Base-by-base conservation (phyloP, 139 green algal species). In the Ostreobium quekettii region DNA sequence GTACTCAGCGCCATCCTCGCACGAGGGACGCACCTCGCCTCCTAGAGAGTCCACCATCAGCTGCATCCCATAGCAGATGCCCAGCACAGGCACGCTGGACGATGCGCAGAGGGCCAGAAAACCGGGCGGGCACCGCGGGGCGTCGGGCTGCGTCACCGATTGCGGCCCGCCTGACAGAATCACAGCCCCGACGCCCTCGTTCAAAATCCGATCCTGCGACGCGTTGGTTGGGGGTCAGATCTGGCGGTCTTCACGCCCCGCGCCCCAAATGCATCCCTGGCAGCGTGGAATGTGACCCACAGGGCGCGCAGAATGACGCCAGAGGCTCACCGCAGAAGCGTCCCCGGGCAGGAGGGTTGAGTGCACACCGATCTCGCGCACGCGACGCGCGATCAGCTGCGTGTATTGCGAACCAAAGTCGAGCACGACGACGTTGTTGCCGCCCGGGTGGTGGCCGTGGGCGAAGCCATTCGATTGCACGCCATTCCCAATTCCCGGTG, bases 31-130 rank as follows among this genome's bases (percentile, higher is more conserved):
- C 15, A 98, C 91, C 57, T 88, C 70, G 39, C 93, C 93, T 47
- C 92, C 92, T 29, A 95, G 68, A 47, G 46, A 62, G 24, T 70
- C 29, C 22, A 91, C 82, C 28, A 90, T 78, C 22, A 95, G 78
- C 77, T 96, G 89, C 92, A 98, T 97, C 36, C 92, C 94, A 67
- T 99, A 99, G 81, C 94, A 99, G 64, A 99, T 96, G 48, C 94
- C 94, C 28, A 99, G 84, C 32, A 98, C 86, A 0, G 90, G 82
- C 22, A 97, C 85, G 5, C 65, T 66, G 1, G 87, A 69, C 48
- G 78, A 64, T 11, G 69, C 31, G 36, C 67, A 81, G 53, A 87
- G 95, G 1, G 90, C 82, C 30, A 94, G 93, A 57, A 98, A 95
- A 22, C 82, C 87, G 0, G 82, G 67, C n/a, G 91, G 88, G 63